These are phyloP conservation scores for Inonotus hispidus DNA, from an alignment of 1,284 basidiomycete species.

Conservation along the genomic window DNA sequence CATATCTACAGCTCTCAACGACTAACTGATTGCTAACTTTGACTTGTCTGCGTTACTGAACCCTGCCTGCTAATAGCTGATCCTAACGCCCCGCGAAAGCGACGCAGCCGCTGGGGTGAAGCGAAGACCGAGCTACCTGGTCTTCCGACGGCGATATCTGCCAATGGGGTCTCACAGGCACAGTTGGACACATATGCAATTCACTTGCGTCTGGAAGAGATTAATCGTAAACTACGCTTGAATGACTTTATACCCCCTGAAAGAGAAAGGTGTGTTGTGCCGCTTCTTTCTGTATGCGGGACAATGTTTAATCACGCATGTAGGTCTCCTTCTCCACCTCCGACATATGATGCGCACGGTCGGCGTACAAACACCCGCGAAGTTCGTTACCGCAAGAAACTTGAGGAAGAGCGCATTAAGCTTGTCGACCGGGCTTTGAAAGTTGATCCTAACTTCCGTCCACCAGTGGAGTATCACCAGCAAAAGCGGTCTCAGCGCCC, in stretches of 20 bases:
- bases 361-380: slow-evolving; percentile 98
- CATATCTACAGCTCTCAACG: slow-evolving; percentile 23
- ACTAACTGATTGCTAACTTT: slow-evolving; percentile 61
- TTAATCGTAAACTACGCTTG: slow-evolving; percentile 87
- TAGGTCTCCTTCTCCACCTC: slow-evolving; percentile 93
- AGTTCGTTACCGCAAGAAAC: slow-evolving; percentile 94
- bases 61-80: slow-evolving; percentile 50
- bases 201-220: slow-evolving; percentile 93
- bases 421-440: slow-evolving; percentile 96
- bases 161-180: slow-evolving; percentile 83
- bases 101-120: slow-evolving; percentile 94
- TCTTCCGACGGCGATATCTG: slow-evolving; percentile 87
- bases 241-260: slow-evolving; percentile 97
- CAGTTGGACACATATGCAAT: slow-evolving; percentile 96
- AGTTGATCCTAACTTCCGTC: slow-evolving; percentile 95
- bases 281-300: neutral
- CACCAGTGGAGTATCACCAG: slow-evolving; percentile 94
- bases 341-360: slow-evolving; percentile 95
- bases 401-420: slow-evolving; percentile 93
- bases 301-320: slow-evolving; percentile 5
- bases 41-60: slow-evolving; percentile 27
- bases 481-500: slow-evolving; percentile 88
- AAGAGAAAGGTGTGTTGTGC: slow-evolving; percentile 68
- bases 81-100: slow-evolving; percentile 81
- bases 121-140: slow-evolving; percentile 84